Evolutionary conservation across 2,329 filamentous ascomycete species (phyloP).

Genomic region (Lojkania enalia): DNA sequence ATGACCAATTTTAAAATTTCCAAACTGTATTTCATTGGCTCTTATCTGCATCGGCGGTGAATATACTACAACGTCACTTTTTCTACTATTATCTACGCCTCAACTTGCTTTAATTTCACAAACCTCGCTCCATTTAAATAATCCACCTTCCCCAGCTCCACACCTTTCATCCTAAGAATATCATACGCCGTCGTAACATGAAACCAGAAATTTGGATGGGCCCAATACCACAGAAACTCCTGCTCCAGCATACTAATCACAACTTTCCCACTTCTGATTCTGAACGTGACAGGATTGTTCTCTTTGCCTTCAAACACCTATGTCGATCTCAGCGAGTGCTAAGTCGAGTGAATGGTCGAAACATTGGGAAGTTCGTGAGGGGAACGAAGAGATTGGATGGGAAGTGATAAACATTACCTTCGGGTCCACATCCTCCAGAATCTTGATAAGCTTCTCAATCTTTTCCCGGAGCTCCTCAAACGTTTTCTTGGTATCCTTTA

Average conservation of each 20-base stretch:
- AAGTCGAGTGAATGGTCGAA: too few species aligned
- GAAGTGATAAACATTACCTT: constrained; percentile 11
- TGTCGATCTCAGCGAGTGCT: too few species aligned
- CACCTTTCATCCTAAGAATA: constrained; percentile 64
- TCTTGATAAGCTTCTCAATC: constrained; percentile 52
- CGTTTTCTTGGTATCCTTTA: constrained; percentile 52
- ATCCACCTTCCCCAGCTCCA: constrained; percentile 64
- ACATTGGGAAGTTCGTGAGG: too few species aligned
- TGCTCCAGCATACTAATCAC: constrained; percentile 46
- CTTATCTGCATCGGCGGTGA: too few species aligned
- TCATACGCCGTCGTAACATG: constrained; percentile 63
- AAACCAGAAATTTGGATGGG: constrained; percentile 66
- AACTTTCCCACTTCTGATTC: constrained; percentile 15
- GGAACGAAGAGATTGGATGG: too few species aligned
- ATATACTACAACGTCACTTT: not conserved
- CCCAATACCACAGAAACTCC: constrained; percentile 55
- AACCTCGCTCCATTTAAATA: constrained; percentile 48
- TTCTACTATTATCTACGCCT: not conserved
- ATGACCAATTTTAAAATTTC: too few species aligned
- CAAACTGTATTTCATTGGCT: too few species aligned
- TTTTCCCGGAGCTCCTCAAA: constrained; percentile 55
- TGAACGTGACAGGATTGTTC: constrained; percentile 44
- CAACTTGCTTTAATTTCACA: not conserved
- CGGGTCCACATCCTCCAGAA: constrained; percentile 50
- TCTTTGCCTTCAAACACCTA: too few species aligned